These are phyloP conservation scores for Stephania cephalantha DNA, from an alignment of 164 flowering plant genomes.

Conservation along the genomic window DNA sequence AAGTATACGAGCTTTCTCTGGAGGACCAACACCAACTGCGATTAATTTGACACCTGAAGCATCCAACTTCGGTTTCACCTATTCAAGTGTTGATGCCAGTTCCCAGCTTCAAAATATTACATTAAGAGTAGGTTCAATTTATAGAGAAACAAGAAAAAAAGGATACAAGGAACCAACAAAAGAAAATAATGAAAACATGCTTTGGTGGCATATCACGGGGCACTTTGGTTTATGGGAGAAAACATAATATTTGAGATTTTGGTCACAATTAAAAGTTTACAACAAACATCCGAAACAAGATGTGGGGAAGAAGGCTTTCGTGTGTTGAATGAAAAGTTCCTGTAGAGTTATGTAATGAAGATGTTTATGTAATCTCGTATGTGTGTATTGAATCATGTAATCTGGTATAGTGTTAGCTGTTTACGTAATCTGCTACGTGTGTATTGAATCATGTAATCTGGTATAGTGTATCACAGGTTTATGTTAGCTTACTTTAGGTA, in stretches of 20 bases:
- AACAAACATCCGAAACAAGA: background rate
- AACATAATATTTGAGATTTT: background rate
- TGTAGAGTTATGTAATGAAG: no score
- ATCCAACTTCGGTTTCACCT: conserved; percentile 55
- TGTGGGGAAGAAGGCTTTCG: no score
- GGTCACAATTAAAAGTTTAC: background rate
- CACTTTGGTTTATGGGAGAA: background rate
- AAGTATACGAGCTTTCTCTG: conserved; percentile 77
- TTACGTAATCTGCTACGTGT: no score
- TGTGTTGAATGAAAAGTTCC: background rate
- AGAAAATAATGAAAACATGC: background rate
- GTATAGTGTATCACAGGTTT: no score
- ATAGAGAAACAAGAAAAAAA: background rate
- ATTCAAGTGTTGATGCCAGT: conserved; percentile 68
- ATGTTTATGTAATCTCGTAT: no score
- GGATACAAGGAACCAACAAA: no score
- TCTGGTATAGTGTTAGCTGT: no score
- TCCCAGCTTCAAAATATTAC: conserved; percentile 58
- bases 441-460: no score
- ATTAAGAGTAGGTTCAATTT: conserved; percentile 2
- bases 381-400: no score
- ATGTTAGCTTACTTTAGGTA: no score
- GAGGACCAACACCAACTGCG: conserved; percentile 88
- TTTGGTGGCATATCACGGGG: background rate
- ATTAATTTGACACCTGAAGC: conserved; percentile 78